Percentiles rank a stretch among this genome's conserved stretches.
Evolutionary conservation across 192 early-diverging fungal genomes (phyloP).

Genomic region (Coemansia sp.): DNA sequence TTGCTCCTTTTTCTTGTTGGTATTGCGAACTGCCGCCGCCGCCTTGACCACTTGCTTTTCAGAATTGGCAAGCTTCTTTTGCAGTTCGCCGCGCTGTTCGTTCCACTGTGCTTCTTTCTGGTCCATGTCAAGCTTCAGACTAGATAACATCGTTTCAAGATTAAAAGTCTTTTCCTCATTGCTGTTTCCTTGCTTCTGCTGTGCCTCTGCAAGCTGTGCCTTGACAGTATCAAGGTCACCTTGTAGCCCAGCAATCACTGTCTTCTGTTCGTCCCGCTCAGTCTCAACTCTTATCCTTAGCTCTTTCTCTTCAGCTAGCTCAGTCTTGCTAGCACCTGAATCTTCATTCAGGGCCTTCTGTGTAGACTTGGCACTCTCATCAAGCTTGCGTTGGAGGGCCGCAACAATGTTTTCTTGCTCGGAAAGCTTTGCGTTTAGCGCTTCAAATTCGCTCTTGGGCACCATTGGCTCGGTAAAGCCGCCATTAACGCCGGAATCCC

Average conservation of each 20-base stretch:
- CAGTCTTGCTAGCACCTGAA: neutral
- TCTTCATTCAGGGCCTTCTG: neutral
- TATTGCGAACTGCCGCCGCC: conserved; percentile 46
- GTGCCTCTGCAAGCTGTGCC: neutral
- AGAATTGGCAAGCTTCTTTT: conserved; percentile 42
- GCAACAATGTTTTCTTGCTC: conserved; percentile 30
- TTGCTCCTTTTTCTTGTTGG: conserved; percentile 55
- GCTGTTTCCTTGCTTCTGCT: neutral
- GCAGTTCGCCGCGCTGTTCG: conserved; percentile 32
- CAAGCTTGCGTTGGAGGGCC: conserved; percentile 26
- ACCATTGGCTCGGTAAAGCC: conserved; percentile 19
- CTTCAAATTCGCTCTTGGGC: conserved; percentile 34
- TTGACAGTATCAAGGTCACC: conserved; percentile 4
- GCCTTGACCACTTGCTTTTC: conserved; percentile 55
- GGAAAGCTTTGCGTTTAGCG: conserved; percentile 19
- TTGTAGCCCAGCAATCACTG: conserved; percentile 21
- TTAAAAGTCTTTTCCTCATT: conserved; percentile 15
- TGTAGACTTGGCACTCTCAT: neutral
- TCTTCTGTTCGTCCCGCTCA: conserved; percentile 15
- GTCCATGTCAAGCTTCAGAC: conserved; percentile 18
- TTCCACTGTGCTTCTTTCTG: conserved; percentile 24
- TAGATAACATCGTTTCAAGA: conserved; percentile 31
- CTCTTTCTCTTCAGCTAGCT: conserved; percentile 24
- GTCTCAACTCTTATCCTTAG: conserved; percentile 18
- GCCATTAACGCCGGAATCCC: conserved; percentile 6